Percentiles rank a stretch among this genome's conserved stretches.
Evolutionary conservation across 108 stramenopile genomes (phyloP).

Genomic region (Stephanodiscus triporus): DNA sequence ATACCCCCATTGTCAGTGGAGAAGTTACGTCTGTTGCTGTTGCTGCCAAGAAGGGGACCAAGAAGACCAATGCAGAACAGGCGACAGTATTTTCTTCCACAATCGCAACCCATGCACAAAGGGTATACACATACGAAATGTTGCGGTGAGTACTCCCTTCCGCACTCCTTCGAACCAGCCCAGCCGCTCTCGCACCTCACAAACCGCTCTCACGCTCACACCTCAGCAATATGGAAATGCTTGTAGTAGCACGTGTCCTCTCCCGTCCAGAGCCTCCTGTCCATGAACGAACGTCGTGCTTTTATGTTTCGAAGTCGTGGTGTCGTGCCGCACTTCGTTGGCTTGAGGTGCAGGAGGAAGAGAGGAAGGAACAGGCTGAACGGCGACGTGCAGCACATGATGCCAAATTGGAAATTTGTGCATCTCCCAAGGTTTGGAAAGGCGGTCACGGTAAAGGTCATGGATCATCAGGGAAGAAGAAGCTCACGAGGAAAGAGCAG

Average conservation of each 20-base stretch:
- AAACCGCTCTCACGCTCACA: too few species aligned
- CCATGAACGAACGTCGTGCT: constrained; percentile 52
- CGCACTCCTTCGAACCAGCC: too few species aligned
- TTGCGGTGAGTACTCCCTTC: too few species aligned
- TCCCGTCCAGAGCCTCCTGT: constrained; percentile 75
- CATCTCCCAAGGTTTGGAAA: constrained; percentile 26
- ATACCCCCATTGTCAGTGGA: constrained; percentile 52
- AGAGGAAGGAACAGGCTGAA: constrained; percentile 50
- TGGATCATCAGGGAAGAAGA: constrained; percentile 64
- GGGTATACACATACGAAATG: constrained; percentile 69
- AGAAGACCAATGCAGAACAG: constrained; percentile 17
- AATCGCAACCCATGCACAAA: background rate
- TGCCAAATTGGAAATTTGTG: constrained; percentile 21
- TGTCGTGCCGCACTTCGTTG: constrained; percentile 83
- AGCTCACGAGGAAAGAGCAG: constrained; percentile 80
- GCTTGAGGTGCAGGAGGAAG: constrained; percentile 82
- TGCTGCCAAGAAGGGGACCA: constrained; percentile 36
- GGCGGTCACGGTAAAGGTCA: constrained; percentile 8
- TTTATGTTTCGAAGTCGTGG: constrained; percentile 86
- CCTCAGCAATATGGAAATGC: constrained; percentile 90
- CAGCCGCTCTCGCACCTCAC: too few species aligned
- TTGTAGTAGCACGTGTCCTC: constrained; percentile 85
- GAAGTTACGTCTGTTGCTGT: constrained; percentile 47
- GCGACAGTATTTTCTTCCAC: constrained; percentile 3
- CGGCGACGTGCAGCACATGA: constrained; percentile 36